phyloP scores from a whole-genome alignment of 2,329 filamentous ascomycete species.

The Trichoderma asperellum region DNA sequence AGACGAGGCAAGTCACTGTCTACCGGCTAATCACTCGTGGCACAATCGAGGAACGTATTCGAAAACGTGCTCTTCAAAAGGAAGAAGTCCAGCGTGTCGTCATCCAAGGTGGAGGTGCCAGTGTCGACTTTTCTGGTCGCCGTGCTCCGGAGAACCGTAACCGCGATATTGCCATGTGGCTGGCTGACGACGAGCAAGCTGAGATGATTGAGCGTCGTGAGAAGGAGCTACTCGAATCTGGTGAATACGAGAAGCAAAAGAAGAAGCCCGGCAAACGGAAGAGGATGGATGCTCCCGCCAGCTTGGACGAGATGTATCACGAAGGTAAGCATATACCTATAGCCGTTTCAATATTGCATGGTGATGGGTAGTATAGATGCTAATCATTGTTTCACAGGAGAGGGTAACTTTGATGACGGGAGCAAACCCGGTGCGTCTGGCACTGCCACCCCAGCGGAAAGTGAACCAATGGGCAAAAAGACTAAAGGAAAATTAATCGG shows the following conservation, averaged over 20 bases:
- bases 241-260: slow-evolving; percentile 67
- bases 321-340: slow-evolving; percentile 71
- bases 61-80: slow-evolving; percentile 95
- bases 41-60: slow-evolving; percentile 97
- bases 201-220: slow-evolving; percentile 92
- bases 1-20: slow-evolving; percentile 94
- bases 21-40: slow-evolving; percentile 96
- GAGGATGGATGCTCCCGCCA: slow-evolving; percentile 60
- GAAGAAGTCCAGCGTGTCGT: slow-evolving; percentile 98
- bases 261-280: slow-evolving; percentile 62
- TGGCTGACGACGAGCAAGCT: slow-evolving; percentile 95
- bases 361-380: slow-evolving; percentile 6
- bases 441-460: slow-evolving; percentile 77
- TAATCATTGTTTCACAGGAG: slow-evolving; percentile 62
- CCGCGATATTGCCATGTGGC: slow-evolving; percentile 98
- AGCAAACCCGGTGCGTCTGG: slow-evolving; percentile 73
- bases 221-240: slow-evolving; percentile 78
- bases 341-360: neutral
- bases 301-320: slow-evolving; percentile 97
- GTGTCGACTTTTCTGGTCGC: slow-evolving; percentile 95
- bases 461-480: slow-evolving; percentile 54
- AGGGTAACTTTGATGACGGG: slow-evolving; percentile 92
- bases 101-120: slow-evolving; percentile 86
- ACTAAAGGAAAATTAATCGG: slow-evolving; percentile 59
- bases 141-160: slow-evolving; percentile 86